Conservation (phyloP, 306 rosid species). For the Spatholobus suberectus region DNA sequence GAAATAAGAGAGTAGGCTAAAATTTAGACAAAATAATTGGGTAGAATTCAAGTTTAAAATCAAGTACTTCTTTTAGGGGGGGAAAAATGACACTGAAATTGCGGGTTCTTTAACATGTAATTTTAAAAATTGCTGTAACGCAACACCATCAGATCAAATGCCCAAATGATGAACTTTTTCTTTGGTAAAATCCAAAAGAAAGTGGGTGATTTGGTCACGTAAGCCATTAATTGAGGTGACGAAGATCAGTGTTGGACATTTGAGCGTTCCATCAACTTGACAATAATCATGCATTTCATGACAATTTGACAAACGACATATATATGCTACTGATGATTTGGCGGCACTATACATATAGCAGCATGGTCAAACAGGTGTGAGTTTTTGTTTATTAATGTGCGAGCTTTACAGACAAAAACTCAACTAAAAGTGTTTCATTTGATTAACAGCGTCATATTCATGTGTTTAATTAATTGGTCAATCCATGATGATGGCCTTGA, state of each 20-base stretch:
- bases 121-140: neutral
- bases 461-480: conserved; percentile 3
- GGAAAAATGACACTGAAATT: no score
- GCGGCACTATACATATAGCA: no score
- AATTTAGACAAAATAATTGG: no score
- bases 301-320: neutral
- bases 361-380: conserved; percentile 32
- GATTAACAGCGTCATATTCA: conserved; percentile 21
- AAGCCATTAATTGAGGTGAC: neutral
- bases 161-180: neutral
- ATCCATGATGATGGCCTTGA: conserved; percentile 41
- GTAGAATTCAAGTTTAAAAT: no score
- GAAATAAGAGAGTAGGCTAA: no score
- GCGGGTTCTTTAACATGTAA: no score
- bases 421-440: conserved; percentile 32
- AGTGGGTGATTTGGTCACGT: neutral
- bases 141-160: neutral
- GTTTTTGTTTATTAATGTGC: conserved; percentile 40
- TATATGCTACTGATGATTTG: no score
- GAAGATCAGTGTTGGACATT: conserved; percentile 24
- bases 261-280: conserved; percentile 21
- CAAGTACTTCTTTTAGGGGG: no score
- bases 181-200: neutral
- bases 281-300: neutral
- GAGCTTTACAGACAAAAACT: conserved; percentile 46